Evolutionary conservation across 106 monocot species (phyloP).

Genomic region (Amphibolis antarctica): DNA sequence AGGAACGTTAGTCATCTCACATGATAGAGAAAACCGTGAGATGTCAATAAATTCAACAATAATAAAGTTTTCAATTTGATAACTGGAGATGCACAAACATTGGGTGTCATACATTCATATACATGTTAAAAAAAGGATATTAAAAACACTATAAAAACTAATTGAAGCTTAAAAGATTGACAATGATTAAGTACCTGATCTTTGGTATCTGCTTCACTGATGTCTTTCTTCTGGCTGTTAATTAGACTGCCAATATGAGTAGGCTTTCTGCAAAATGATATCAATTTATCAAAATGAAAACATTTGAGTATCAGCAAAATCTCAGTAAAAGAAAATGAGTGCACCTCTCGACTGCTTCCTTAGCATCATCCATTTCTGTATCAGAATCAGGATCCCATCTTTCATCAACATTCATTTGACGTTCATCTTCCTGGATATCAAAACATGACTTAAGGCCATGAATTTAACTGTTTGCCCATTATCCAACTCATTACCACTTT

Average conservation of each 20-base stretch:
- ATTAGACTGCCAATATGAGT: background rate
- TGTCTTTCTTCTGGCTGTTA: constrained; percentile 9
- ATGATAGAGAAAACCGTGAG: no score
- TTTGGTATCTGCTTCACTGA: constrained; percentile 2
- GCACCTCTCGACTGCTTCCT: constrained; percentile 12
- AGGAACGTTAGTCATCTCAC: no score
- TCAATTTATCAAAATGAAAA: background rate
- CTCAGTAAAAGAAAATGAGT: background rate
- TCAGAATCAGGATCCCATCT: constrained; percentile 27
- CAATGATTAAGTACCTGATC: constrained; percentile 12
- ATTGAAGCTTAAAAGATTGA: background rate
- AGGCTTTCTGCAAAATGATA: constrained; percentile 10
- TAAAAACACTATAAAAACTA: no score
- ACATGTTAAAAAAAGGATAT: background rate
- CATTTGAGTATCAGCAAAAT: background rate
- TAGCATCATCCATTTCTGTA: constrained; percentile 20
- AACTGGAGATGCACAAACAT: no score
- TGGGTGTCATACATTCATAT: no score
- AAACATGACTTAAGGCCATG: no score
- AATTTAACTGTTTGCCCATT: no score
- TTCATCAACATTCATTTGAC: constrained; percentile 25
- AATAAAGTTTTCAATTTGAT: no score
- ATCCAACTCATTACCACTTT: no score
- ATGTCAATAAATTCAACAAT: no score
- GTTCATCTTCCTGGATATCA: constrained; percentile 27